Base-by-base conservation (phyloP, 495 filamentous ascomycete species). In the Tuber brumale region DNA sequence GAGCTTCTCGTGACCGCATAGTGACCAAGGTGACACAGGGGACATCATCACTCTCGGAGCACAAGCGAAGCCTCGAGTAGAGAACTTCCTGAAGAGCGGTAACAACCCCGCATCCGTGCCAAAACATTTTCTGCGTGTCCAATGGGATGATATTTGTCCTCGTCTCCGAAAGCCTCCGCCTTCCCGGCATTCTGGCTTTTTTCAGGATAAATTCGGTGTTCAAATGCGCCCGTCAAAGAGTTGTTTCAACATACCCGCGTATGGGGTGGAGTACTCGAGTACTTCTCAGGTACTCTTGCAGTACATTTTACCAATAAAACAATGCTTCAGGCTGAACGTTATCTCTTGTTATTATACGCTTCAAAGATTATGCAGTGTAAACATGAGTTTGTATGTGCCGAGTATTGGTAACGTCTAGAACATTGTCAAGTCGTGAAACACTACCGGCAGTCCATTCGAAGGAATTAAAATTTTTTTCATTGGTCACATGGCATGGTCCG, bases 401-500 rank as follows among this genome's bases (percentile, higher is more conserved):
- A 66, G 57, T 66, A 66, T 35, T 27, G 35, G 57, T 35, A 19
- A 66, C 57, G 27, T 66, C 57, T 66, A 66, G 57, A 66, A 66
- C 57, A 66, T 66, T 35, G 57, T 66, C 57, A 7, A 35, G 27
- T 19, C 0, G 57, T 66, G 57, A 8, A 66, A 35, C 57, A 35
- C 57, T 19, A 8, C 57, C 57, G 57, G 57, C 16, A 16, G 57
- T 27, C 3, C 12, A 2, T n/a, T 61, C n/a, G 51, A 18, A 66
- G 19, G 27, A 66, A 66, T 66, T 18, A 66, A 66, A 35, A n/a
- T n/a, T 39, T 39, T 61, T 66, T 66, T 66, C 57, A 66, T 66
- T 76, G 69, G 61, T 77, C 73, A 77, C 76, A 77, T 75, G 76
- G 44, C 35, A 8, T 27, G 16, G 57, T 3, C 5, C 19, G 12